phyloP scores from a whole-genome alignment of 352 stramenopile genomes.

The Plasmopara viticola region DNA sequence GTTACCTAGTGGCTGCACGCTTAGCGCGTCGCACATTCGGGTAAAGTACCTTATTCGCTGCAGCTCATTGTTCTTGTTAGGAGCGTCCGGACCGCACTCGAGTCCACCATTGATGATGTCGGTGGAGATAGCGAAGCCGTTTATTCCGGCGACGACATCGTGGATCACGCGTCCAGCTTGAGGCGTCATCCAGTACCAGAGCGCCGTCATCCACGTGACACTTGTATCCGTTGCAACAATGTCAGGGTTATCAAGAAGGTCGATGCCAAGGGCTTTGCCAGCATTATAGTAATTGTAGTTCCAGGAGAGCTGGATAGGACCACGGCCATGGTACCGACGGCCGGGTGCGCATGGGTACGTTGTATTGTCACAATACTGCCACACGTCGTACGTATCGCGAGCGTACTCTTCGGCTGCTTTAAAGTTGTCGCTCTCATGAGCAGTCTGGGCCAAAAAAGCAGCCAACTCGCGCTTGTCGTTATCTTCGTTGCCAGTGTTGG shows the following conservation, averaged over 20 bases:
- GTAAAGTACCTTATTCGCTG: conserved; percentile 31
- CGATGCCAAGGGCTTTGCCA: conserved; percentile 27
- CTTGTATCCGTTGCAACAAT: conserved; percentile 26
- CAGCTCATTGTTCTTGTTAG: conserved; percentile 13
- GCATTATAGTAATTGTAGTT: conserved; percentile 52
- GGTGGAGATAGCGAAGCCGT: conserved; percentile 37
- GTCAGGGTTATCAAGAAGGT: conserved; percentile 34
- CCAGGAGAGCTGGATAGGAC: conserved; percentile 43
- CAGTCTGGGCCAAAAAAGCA: conserved; percentile 37
- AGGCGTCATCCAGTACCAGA: conserved; percentile 51
- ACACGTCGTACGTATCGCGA: conserved; percentile 19
- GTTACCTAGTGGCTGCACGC: too few relatives aligned
- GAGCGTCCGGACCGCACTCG: not conserved
- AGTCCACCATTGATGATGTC: conserved; percentile 27
- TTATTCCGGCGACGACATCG: conserved; percentile 24
- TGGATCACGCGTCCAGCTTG: conserved; percentile 34
- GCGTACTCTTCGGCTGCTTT: conserved; percentile 38
- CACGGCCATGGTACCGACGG: conserved; percentile 38
- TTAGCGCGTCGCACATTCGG: conserved; percentile 12
- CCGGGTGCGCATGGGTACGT: conserved; percentile 27
- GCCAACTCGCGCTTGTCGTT: conserved; percentile 38
- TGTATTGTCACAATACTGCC: conserved; percentile 33
- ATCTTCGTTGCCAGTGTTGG: conserved; percentile 32
- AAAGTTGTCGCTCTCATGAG: conserved; percentile 40
- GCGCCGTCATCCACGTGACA: conserved; percentile 38